phyloP scores from a whole-genome alignment of 768 basidiomycete species.

The Russula sp. region DNA sequence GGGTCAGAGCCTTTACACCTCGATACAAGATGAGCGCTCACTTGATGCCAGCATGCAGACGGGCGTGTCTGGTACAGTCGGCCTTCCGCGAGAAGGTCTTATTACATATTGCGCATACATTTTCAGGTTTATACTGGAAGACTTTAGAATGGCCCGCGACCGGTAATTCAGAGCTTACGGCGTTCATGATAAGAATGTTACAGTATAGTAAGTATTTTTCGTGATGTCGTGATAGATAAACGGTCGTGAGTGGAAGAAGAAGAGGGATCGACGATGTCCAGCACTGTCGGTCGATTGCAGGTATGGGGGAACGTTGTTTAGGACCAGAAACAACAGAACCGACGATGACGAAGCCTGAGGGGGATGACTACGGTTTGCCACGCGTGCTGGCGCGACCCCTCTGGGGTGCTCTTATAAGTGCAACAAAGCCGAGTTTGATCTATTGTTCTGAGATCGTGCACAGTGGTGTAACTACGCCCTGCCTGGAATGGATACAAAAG shows the following conservation, averaged over 20 bases:
- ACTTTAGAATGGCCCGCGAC: neutral
- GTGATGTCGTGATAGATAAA: slow-evolving; percentile 12
- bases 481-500: slow-evolving; percentile 1
- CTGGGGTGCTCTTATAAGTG: slow-evolving; percentile 9
- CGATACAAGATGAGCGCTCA: slow-evolving; percentile 27
- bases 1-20: neutral
- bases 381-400: neutral
- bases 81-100: slow-evolving; percentile 51
- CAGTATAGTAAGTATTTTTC: neutral
- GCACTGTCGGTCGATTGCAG: slow-evolving; percentile 15
- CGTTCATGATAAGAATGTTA: slow-evolving; percentile 9
- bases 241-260: neutral
- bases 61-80: slow-evolving; percentile 54
- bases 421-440: neutral
- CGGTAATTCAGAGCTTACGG: neutral
- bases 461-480: neutral
- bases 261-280: slow-evolving; percentile 19
- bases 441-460: slow-evolving; percentile 10
- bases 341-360: neutral
- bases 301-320: slow-evolving; percentile 11
- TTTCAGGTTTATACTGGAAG: slow-evolving; percentile 4
- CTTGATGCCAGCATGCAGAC: slow-evolving; percentile 47
- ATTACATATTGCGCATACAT: slow-evolving; percentile 32
- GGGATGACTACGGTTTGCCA: slow-evolving; percentile 6
- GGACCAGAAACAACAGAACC: slow-evolving; percentile 22